Conservation (phyloP, 2,329 filamentous ascomycete species). For the Myriosclerotinia scirpicola region DNA sequence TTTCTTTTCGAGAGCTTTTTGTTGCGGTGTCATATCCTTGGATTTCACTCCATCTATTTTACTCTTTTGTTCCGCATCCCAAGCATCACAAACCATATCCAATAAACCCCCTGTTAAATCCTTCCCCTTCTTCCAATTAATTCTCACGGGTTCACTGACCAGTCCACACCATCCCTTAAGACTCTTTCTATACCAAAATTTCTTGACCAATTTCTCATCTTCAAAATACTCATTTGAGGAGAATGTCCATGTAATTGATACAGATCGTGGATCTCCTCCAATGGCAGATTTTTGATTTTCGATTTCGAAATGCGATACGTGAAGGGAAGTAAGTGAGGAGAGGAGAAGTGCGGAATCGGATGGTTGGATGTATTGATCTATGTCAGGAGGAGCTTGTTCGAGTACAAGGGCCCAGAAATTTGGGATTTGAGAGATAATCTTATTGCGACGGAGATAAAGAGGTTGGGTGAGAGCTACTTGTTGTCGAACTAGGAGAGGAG, state of each 20-base stretch:
- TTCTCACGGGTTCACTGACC: slow-evolving; percentile 84
- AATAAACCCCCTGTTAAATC: slow-evolving; percentile 82
- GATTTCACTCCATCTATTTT: slow-evolving; percentile 38
- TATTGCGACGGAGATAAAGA: slow-evolving; percentile 74
- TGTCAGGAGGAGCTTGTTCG: slow-evolving; percentile 79
- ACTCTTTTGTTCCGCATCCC: slow-evolving; percentile 56
- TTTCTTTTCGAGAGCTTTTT: slow-evolving; percentile 54
- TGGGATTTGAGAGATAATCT: slow-evolving; percentile 69
- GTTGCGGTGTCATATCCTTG: slow-evolving; percentile 46
- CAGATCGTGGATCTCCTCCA: slow-evolving; percentile 74
- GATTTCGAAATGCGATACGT: slow-evolving; percentile 79
- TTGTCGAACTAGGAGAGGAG: slow-evolving; percentile 59
- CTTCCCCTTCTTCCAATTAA: slow-evolving; percentile 83
- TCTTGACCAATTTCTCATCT: slow-evolving; percentile 79
- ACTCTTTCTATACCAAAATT: slow-evolving; percentile 78
- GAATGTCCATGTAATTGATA: slow-evolving; percentile 78
- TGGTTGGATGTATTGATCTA: slow-evolving; percentile 86
- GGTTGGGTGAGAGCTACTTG: slow-evolving; percentile 67
- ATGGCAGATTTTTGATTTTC: slow-evolving; percentile 47
- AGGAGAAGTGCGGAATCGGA: slow-evolving; percentile 74
- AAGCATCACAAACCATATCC: slow-evolving; percentile 68
- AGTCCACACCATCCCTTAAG: slow-evolving; percentile 68
- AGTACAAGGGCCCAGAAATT: slow-evolving; percentile 96
- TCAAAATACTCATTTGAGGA: slow-evolving; percentile 78
- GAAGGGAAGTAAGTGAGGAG: slow-evolving; percentile 64